These are phyloP conservation scores for Chiua sp. DNA, from an alignment of 1,284 basidiomycete species.

Conservation along the genomic window DNA sequence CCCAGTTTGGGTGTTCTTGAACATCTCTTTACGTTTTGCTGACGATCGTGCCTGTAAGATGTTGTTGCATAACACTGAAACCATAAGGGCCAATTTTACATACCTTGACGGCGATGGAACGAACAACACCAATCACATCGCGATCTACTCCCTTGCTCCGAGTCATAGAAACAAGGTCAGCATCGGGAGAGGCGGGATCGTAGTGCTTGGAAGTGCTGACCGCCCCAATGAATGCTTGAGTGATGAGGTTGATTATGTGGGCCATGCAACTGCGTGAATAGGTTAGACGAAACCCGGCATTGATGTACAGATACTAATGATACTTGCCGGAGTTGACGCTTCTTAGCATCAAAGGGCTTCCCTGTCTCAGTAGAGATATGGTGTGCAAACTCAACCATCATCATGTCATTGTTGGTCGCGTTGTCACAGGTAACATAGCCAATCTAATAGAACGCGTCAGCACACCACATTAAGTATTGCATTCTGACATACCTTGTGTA, in stretches of 20 bases:
- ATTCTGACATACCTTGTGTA: background rate
- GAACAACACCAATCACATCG: background rate
- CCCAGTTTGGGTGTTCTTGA: conserved; percentile 1
- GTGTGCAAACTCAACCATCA: conserved; percentile 4
- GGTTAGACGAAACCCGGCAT: too few species aligned
- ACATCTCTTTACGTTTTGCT: background rate
- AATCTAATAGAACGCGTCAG: too few species aligned
- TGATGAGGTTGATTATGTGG: background rate
- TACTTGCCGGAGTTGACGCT: background rate
- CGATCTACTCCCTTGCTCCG: background rate
- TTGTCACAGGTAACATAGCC: too few species aligned
- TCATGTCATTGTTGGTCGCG: conserved; percentile 3
- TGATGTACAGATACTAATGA: too few species aligned
- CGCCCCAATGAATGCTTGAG: background rate
- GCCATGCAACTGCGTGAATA: background rate
- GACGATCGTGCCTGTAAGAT: background rate
- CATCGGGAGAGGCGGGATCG: background rate
- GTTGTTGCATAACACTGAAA: too few species aligned
- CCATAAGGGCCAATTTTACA: too few species aligned
- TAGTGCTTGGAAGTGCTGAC: background rate
- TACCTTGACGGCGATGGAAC: background rate
- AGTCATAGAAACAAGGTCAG: background rate
- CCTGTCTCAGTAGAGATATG: background rate
- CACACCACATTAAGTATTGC: too few species aligned
- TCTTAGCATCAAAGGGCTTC: background rate